phyloP scores from a whole-genome alignment of 768 basidiomycete species.

The Termitomyces bulborhizus region DNA sequence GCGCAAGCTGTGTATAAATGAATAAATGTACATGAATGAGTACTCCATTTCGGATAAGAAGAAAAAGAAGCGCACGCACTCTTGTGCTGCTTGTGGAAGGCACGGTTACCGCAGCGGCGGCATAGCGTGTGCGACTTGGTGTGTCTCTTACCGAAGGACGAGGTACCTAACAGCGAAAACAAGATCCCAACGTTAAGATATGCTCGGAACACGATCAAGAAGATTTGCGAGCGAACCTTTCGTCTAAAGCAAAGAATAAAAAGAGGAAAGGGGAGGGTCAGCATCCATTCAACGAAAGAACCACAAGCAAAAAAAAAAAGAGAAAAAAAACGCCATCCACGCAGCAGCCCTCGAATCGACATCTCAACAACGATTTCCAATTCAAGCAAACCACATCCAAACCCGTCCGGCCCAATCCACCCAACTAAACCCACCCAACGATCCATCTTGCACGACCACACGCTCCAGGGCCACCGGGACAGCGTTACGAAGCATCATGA shows the following conservation, averaged over 20 bases:
- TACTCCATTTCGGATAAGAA: neutral
- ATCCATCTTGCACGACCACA: slow-evolving; percentile 7
- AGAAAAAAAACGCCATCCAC: neutral
- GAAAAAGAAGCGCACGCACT: slow-evolving; percentile 44
- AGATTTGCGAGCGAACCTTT: slow-evolving; percentile 59
- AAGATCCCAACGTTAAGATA: slow-evolving; percentile 4
- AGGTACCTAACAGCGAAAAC: slow-evolving; percentile 61
- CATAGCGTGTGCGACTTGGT: slow-evolving; percentile 97
- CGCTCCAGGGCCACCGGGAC: slow-evolving; percentile 7
- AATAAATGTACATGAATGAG: neutral
- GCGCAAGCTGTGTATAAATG: slow-evolving; percentile 61
- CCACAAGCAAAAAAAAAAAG: too few species aligned
- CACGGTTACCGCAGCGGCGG: slow-evolving; percentile 91
- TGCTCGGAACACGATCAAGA: neutral
- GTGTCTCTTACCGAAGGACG: slow-evolving; percentile 97
- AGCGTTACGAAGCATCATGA: slow-evolving; percentile 14
- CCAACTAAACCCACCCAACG: slow-evolving; percentile 5
- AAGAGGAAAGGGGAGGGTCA: slow-evolving; percentile 12
- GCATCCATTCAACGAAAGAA: slow-evolving; percentile 2
- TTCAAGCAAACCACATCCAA: neutral
- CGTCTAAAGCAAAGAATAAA: slow-evolving; percentile 42
- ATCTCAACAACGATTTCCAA: neutral
- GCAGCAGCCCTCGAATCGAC: neutral
- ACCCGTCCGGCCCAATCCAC: neutral
- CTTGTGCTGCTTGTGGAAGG: slow-evolving; percentile 99